These are phyloP conservation scores for Ophiostoma perfectum DNA, from an alignment of 2,329 filamentous ascomycete species.

Conservation along the genomic window DNA sequence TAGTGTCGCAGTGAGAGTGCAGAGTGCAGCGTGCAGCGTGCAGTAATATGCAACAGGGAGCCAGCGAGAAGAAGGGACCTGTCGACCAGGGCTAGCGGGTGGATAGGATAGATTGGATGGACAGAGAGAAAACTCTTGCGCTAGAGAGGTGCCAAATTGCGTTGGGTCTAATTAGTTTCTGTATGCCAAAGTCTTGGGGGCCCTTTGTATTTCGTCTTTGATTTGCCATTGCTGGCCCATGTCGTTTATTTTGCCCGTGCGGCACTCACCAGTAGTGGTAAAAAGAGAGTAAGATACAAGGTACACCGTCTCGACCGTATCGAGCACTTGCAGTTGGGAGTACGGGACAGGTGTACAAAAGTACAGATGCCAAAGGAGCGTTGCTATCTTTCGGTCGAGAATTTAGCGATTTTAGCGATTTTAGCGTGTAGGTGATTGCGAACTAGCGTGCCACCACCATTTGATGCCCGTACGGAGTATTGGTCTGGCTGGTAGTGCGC, in stretches of 20 bases:
- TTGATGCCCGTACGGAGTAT: neutral
- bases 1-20: neutral
- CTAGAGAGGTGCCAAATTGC: slow-evolving; percentile 24
- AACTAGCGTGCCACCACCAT: neutral
- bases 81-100: no score
- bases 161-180: slow-evolving; percentile 25
- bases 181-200: slow-evolving; percentile 13
- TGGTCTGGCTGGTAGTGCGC: neutral
- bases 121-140: slow-evolving; percentile 21
- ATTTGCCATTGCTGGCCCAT: neutral
- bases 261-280: no score
- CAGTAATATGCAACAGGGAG: neutral
- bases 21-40: neutral
- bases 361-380: no score
- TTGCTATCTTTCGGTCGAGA: neutral
- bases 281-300: no score
- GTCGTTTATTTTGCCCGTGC: neutral
- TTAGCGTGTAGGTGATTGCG: no score
- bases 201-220: neutral
- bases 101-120: slow-evolving; percentile 10
- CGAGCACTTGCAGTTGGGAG: no score
- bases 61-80: slow-evolving; percentile 21
- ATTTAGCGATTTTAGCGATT: neutral
- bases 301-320: no score
- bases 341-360: no score